A percentile compares a stretch with the other conserved stretches of the same genome.
Conservation (phyloP, 73 alveolate genomes). For the Tetrahymena borealis region DNA sequence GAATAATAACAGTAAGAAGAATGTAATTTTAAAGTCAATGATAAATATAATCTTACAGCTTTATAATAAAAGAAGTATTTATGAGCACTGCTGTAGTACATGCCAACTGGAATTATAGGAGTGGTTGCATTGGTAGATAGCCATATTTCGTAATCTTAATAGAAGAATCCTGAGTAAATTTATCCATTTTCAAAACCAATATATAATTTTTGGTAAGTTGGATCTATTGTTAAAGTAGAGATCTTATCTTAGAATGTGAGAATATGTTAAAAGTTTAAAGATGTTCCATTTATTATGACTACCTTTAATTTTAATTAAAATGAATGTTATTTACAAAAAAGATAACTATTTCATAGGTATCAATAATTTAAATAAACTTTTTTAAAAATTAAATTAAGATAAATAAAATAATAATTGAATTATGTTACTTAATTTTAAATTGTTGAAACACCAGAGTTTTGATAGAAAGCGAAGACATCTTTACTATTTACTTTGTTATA, state of each 20-base stretch:
- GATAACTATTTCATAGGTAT: too few species aligned
- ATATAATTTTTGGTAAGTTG: not conserved
- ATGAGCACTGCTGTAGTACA: not conserved
- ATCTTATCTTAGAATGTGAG: not conserved
- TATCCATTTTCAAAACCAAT: not conserved
- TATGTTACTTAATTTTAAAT: not conserved
- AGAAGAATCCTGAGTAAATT: not conserved
- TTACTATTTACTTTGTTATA: not conserved
- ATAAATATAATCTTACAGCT: too few species aligned
- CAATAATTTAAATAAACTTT: too few species aligned
- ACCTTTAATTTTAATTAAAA: too few species aligned
- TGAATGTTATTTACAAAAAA: too few species aligned
- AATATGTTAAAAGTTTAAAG: not conserved
- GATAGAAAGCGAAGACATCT: not conserved
- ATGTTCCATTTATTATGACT: not conserved
- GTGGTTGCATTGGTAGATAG: not conserved
- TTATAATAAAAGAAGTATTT: not conserved
- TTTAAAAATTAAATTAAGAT: not conserved
- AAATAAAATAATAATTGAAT: not conserved
- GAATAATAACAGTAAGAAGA: not conserved
- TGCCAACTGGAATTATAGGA: not conserved
- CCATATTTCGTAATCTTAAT: not conserved
- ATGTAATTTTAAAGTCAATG: too few species aligned
- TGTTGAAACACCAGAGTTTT: not conserved
- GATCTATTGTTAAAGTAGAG: not conserved